Conservation (phyloP, 495 filamentous ascomycete species). For the Annulohypoxylon moriforme region DNA sequence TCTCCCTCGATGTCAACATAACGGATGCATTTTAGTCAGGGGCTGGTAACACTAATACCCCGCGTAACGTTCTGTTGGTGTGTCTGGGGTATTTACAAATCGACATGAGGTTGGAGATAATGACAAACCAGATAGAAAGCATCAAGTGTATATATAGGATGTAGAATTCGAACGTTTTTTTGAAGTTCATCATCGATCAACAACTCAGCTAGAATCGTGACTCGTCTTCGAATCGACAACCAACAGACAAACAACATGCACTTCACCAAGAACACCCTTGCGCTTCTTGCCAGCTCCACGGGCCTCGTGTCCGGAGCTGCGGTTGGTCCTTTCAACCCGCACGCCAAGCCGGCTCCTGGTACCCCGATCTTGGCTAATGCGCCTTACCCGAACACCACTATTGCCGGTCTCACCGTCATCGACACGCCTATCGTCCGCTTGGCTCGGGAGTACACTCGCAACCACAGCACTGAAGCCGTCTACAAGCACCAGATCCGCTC, state of each 20-base stretch:
- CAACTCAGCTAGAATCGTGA: conserved; percentile 17
- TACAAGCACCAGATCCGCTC: conserved; percentile 60
- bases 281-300: conserved; percentile 29
- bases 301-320: conserved; percentile 11
- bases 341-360: not conserved
- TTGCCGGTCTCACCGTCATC: conserved; percentile 51
- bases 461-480: conserved; percentile 47
- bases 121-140: not conserved
- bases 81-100: conserved; percentile 9
- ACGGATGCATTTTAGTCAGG: conserved; percentile 6
- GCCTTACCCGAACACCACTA: conserved; percentile 38
- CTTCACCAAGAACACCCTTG: conserved; percentile 25
- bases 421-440: conserved; percentile 54
- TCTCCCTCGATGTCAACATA: not conserved
- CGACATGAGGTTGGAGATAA: not conserved
- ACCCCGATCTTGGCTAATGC: conserved; percentile 14
- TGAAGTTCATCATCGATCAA: conserved; percentile 8
- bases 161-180: conserved; percentile 1
- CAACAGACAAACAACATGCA: conserved; percentile 30
- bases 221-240: conserved; percentile 4
- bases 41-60: not conserved
- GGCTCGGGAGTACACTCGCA: conserved; percentile 54
- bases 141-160: conserved; percentile 32
- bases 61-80: conserved; percentile 3
- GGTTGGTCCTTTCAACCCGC: not conserved